Conservation (phyloP, 2,329 filamentous ascomycete species). For the Aspergillus sp. region DNA sequence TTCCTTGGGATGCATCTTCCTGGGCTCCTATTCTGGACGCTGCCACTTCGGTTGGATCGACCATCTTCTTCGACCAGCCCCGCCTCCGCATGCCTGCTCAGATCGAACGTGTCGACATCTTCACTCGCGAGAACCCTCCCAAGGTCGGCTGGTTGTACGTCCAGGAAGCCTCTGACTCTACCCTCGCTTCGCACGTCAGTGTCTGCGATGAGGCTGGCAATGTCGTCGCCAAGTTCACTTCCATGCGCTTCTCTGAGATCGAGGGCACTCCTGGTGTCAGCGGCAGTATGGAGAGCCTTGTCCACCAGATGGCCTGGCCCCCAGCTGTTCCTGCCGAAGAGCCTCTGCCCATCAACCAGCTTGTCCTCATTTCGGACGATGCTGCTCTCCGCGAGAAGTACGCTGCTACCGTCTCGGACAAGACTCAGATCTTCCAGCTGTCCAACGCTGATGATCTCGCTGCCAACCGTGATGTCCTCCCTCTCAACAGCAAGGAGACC, state of each 20-base stretch:
- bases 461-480: background rate
- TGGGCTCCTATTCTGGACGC: constrained; percentile 41
- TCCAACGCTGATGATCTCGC: background rate
- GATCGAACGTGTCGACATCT: constrained; percentile 24
- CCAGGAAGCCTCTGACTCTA: constrained; percentile 16
- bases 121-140: constrained; percentile 20
- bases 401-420: background rate
- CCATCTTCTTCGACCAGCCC: constrained; percentile 32
- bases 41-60: constrained; percentile 40
- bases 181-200: constrained; percentile 20
- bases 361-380: constrained; percentile 6
- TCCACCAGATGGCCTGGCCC: constrained; percentile 36
- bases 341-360: constrained; percentile 14
- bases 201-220: constrained; percentile 23
- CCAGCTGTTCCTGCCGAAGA: constrained; percentile 29
- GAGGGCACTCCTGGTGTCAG: constrained; percentile 24
- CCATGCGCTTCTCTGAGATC: constrained; percentile 39
- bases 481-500: constrained; percentile 1
- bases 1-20: constrained; percentile 23
- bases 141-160: constrained; percentile 32
- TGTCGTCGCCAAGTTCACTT: constrained; percentile 26
- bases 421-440: background rate
- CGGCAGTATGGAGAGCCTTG: constrained; percentile 24
- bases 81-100: constrained; percentile 33
- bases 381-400: background rate